Evolutionary conservation across 371 early-diverging fungal genomes (phyloP).

Genomic region (Rhizopus stolonifer): DNA sequence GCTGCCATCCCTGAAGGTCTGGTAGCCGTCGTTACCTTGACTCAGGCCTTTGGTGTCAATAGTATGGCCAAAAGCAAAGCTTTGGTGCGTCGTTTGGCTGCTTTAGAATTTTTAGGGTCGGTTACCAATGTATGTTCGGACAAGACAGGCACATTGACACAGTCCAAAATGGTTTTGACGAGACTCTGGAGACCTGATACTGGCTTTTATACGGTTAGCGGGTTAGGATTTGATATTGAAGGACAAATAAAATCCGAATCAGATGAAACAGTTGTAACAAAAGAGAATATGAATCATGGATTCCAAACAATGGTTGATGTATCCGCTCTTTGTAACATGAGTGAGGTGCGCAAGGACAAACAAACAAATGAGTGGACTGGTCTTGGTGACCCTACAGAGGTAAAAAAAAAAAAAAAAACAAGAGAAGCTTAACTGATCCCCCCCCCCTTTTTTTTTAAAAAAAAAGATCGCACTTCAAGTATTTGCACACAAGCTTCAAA

Average conservation of each 20-base stretch:
- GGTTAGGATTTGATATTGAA: constrained; percentile 53
- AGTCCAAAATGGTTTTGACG: constrained; percentile 87
- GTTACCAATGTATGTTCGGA: constrained; percentile 94
- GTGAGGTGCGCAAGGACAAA: constrained; percentile 61
- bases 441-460: too few relatives aligned
- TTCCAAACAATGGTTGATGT: constrained; percentile 44
- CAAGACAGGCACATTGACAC: constrained; percentile 94
- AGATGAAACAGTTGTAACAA: constrained; percentile 16
- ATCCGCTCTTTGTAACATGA: constrained; percentile 76
- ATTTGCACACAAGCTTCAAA: constrained; percentile 70
- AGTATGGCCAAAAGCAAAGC: constrained; percentile 84
- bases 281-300: constrained; percentile 31
- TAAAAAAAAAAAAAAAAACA: constrained; percentile 7
- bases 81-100: constrained; percentile 83
- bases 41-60: constrained; percentile 91
- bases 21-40: constrained; percentile 85
- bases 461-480: constrained; percentile 70
- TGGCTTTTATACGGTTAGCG: constrained; percentile 63
- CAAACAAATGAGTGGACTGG: constrained; percentile 64
- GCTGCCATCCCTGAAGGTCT: constrained; percentile 96
- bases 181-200: constrained; percentile 70
- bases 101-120: constrained; percentile 88
- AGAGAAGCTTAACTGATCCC: constrained; percentile 2
- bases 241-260: constrained; percentile 37
- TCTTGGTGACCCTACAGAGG: constrained; percentile 87